Conservation (phyloP, 2,329 filamentous ascomycete species). For the Ascochyta lentis region DNA sequence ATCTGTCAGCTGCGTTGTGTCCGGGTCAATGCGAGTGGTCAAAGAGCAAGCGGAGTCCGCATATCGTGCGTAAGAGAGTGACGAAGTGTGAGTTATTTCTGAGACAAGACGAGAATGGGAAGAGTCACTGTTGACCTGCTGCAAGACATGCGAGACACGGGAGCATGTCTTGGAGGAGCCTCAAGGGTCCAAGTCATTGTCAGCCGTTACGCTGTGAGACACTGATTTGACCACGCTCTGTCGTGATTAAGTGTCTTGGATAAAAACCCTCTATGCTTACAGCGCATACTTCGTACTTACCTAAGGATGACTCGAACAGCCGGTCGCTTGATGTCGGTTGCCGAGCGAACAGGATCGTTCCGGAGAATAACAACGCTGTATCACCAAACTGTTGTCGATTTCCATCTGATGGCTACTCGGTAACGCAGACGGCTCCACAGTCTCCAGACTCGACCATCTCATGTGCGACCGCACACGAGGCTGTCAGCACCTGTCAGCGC, state of each 20-base stretch:
- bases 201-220: neutral
- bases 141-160: neutral
- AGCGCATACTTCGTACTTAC: too few species aligned
- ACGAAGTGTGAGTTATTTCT: neutral
- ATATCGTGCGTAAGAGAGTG: neutral
- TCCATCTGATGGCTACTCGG: slow-evolving; percentile 1
- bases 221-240: neutral
- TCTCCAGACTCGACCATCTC: slow-evolving; percentile 1
- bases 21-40: neutral
- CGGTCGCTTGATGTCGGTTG: neutral
- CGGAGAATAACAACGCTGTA: neutral
- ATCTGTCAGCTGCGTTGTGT: neutral
- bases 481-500: slow-evolving; percentile 6
- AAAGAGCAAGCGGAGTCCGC: too few species aligned
- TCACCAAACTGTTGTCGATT: neutral
- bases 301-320: too few species aligned
- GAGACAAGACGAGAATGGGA: neutral
- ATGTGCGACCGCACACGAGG: neutral
- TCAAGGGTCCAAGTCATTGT: neutral
- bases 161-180: too few species aligned
- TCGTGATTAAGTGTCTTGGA: neutral
- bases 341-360: slow-evolving; percentile 3
- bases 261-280: too few species aligned
- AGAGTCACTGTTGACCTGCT: neutral
- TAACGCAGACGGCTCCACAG: slow-evolving; percentile 12